Evolutionary conservation across 2,329 filamentous ascomycete genomes (phyloP).

Genomic region (Geosmithia morbida): DNA sequence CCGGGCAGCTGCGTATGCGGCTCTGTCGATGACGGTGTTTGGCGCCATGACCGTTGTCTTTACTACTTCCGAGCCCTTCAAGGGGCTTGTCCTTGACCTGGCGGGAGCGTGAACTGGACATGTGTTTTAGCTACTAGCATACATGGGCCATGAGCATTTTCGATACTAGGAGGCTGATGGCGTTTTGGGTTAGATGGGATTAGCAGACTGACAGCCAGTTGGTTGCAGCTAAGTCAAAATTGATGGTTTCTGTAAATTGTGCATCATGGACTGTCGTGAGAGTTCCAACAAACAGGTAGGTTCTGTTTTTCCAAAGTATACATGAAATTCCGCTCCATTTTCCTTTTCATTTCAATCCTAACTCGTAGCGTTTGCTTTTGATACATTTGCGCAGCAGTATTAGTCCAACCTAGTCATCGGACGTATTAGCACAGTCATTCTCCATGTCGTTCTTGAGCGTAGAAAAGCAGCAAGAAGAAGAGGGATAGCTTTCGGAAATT

Average conservation of each 20-base stretch:
- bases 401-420: neutral
- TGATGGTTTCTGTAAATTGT: too few species aligned
- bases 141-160: too few species aligned
- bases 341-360: neutral
- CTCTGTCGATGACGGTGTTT: constrained; percentile 41
- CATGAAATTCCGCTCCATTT: neutral
- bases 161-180: too few species aligned
- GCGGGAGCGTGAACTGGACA: constrained; percentile 6
- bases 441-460: too few species aligned
- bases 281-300: too few species aligned
- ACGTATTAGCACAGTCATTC: neutral
- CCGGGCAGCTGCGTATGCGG: constrained; percentile 38
- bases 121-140: too few species aligned
- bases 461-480: neutral
- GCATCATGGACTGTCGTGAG: too few species aligned
- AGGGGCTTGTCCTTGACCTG: constrained; percentile 17
- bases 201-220: too few species aligned
- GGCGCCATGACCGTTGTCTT: constrained; percentile 41
- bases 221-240: too few species aligned
- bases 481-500: constrained; percentile 14
- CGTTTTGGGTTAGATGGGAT: too few species aligned
- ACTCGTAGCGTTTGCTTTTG: neutral
- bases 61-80: constrained; percentile 31
- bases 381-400: neutral
- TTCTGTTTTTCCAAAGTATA: neutral